Evolutionary conservation across 164 flowering plant species (phyloP).

Genomic region (Warburgia ugandensis): DNA sequence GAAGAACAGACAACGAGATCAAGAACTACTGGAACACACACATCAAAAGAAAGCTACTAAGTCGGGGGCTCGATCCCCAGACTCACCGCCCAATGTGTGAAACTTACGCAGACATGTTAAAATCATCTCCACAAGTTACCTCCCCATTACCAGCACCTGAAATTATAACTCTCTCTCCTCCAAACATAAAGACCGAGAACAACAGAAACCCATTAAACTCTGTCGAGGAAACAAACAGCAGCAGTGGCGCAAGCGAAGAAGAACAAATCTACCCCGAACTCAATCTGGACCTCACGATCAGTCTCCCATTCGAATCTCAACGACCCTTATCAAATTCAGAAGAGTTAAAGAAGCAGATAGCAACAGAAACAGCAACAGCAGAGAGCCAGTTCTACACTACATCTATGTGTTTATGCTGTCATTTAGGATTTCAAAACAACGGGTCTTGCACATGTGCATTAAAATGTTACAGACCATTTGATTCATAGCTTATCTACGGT

Average conservation of each 20-base stretch:
- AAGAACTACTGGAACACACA: slow-evolving; percentile 63
- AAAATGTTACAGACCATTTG: slow-evolving; percentile 19
- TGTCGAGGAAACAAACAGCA: slow-evolving; percentile 13
- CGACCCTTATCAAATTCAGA: not conserved
- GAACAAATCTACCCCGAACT: slow-evolving; percentile 8
- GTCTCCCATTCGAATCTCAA: slow-evolving; percentile 15
- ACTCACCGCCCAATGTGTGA: slow-evolving; percentile 27
- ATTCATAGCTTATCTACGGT: too few species aligned
- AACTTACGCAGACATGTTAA: not conserved
- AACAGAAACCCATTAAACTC: not conserved
- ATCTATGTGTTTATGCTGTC: slow-evolving; percentile 23
- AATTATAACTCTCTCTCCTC: not conserved
- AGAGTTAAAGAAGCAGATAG: too few species aligned
- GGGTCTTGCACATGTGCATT: slow-evolving; percentile 18
- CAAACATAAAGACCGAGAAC: not conserved
- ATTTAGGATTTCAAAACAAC: slow-evolving; percentile 19
- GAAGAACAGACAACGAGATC: slow-evolving; percentile 58
- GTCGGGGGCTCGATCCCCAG: slow-evolving; percentile 41
- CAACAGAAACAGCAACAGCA: too few species aligned
- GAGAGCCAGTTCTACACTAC: too few species aligned
- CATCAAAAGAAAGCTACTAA: slow-evolving; percentile 43
- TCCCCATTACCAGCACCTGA: not conserved
- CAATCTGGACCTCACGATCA: slow-evolving; percentile 24
- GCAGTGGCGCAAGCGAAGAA: slow-evolving; percentile 16
- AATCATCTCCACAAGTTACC: not conserved